phyloP scores from a whole-genome alignment of 106 monocot genomes.

The Agapanthus africanus region DNA sequence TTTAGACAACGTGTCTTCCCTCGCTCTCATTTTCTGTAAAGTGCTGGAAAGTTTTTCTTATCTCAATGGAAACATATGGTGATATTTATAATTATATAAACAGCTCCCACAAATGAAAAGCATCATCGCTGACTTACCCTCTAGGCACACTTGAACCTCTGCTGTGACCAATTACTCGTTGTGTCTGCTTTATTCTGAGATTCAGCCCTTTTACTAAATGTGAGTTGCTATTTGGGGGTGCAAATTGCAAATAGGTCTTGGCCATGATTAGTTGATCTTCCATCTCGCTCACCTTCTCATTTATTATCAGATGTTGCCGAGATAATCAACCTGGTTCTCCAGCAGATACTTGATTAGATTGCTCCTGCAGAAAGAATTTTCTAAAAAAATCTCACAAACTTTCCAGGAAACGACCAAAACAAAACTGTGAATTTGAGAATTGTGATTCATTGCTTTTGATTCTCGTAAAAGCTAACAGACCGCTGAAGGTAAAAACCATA shows the following conservation, averaged over 20 bases:
- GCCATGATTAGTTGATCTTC: slow-evolving; percentile 81
- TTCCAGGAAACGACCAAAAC: not conserved
- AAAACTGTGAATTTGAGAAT: not conserved
- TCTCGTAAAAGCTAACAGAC: not conserved
- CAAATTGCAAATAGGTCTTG: slow-evolving; percentile 69
- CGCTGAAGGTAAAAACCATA: not conserved
- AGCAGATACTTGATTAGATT: not conserved
- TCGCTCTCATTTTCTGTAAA: slow-evolving; percentile 78
- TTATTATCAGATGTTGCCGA: slow-evolving; percentile 8
- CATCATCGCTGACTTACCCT: slow-evolving; percentile 40
- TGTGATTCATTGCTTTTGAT: not conserved
- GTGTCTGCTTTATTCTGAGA: slow-evolving; percentile 68
- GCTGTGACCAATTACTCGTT: slow-evolving; percentile 48
- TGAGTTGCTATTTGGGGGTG: slow-evolving; percentile 61
- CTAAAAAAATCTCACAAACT: not conserved
- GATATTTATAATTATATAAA: not conserved
- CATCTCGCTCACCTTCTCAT: slow-evolving; percentile 60
- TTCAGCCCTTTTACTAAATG: slow-evolving; percentile 72
- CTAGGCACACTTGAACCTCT: slow-evolving; percentile 50
- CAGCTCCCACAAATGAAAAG: not conserved
- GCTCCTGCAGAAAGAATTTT: slow-evolving; percentile 1
- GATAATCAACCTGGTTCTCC: not conserved
- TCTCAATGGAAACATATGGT: slow-evolving; percentile 13
- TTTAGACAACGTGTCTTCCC: slow-evolving; percentile 62
- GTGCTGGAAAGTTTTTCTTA: slow-evolving; percentile 41